These are phyloP conservation scores for Ogataea pignaliae DNA, from an alignment of 805 yeast genomes.

Conservation along the genomic window DNA sequence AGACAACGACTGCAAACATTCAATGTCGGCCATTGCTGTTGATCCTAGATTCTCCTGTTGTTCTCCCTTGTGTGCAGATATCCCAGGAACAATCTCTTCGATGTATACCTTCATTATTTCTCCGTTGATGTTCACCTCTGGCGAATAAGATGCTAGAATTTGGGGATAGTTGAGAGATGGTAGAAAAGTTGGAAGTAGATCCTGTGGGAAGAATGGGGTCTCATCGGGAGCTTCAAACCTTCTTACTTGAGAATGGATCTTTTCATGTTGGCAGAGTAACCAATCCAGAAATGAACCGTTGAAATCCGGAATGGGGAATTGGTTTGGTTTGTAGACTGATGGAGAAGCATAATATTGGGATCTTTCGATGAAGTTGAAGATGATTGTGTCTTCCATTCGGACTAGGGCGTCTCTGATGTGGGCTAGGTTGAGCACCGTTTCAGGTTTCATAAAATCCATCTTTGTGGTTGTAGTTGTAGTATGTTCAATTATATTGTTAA, in stretches of 20 bases:
- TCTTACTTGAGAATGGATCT: constrained; percentile 71
- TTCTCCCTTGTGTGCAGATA: constrained; percentile 63
- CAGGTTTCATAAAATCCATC: constrained; percentile 85
- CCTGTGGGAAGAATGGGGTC: constrained; percentile 79
- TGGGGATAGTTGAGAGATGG: constrained; percentile 73
- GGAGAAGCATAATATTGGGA: constrained; percentile 80
- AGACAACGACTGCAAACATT: constrained; percentile 79
- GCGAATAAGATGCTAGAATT: constrained; percentile 67
- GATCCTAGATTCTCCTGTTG: constrained; percentile 86
- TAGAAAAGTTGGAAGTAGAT: constrained; percentile 55
- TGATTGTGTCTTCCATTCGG: constrained; percentile 94
- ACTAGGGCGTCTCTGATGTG: constrained; percentile 83
- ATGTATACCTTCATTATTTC: constrained; percentile 68
- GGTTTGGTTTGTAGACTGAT: constrained; percentile 61
- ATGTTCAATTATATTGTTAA: too few relatives aligned
- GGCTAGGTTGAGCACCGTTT: constrained; percentile 69
- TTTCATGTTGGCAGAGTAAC: constrained; percentile 74
- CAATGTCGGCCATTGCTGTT: constrained; percentile 80
- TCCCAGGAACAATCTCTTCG: constrained; percentile 66
- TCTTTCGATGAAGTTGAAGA: constrained; percentile 88
- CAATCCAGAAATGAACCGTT: constrained; percentile 82
- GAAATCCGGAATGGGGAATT: constrained; percentile 59
- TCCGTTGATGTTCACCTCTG: constrained; percentile 70
- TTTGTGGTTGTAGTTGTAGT: not conserved
- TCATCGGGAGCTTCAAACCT: constrained; percentile 95